Conservation (phyloP, 805 yeast species). For the Schizosaccharomyces octosporus region DNA sequence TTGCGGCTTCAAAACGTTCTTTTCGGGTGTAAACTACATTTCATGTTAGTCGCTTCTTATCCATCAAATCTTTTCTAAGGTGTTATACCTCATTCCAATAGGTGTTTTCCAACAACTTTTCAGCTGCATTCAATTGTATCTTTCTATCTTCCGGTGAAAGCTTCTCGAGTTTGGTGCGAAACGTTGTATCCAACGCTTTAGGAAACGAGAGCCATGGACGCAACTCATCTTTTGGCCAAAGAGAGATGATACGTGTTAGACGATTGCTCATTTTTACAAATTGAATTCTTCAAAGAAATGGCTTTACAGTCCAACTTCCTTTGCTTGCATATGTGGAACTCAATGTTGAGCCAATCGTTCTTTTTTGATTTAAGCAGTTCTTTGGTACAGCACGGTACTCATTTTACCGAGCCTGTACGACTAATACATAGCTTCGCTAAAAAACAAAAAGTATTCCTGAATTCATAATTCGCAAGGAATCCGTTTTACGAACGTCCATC, state of each 20-base stretch:
- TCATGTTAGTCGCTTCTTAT: background rate
- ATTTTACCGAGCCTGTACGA: too few species aligned
- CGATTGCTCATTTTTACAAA: too few species aligned
- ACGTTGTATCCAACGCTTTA: background rate
- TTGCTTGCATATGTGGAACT: too few species aligned
- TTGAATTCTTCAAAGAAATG: too few species aligned
- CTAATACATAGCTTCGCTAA: too few species aligned
- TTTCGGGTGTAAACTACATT: background rate
- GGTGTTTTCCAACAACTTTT: background rate
- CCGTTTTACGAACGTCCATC: too few species aligned
- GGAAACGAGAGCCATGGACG: slow-evolving; percentile 1
- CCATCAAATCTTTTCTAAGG: background rate
- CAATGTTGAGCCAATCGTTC: too few species aligned
- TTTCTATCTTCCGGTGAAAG: background rate
- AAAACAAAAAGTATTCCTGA: too few species aligned
- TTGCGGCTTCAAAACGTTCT: slow-evolving; percentile 6
- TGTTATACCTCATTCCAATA: background rate
- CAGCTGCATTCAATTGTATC: background rate
- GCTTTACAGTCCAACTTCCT: too few species aligned
- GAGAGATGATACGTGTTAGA: background rate
- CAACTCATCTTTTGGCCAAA: background rate
- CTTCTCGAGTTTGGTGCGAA: background rate
- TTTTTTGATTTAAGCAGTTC: too few species aligned
- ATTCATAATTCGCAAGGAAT: too few species aligned
- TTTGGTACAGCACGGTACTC: too few species aligned